phyloP scores from a whole-genome alignment of 176 grass and related monocot species.

The Leersia perrieri region DNA sequence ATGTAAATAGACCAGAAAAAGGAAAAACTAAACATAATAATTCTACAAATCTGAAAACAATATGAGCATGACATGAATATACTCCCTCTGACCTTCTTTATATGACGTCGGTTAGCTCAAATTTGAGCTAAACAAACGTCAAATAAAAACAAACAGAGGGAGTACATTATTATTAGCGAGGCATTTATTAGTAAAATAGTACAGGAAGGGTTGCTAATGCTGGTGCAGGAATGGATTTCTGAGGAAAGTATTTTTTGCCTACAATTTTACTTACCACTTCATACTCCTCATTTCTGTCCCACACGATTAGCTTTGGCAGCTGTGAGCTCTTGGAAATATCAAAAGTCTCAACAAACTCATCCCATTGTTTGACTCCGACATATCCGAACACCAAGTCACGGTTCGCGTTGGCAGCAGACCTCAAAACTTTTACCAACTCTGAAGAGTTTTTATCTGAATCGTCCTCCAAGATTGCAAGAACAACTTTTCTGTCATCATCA shows the following conservation, averaged over 20 bases:
- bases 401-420: conserved; percentile 84
- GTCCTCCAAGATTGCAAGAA: conserved; percentile 83
- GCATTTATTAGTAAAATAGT: background rate
- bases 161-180: background rate
- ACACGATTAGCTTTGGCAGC: conserved; percentile 85
- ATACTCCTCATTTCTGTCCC: conserved; percentile 95
- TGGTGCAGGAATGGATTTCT: background rate
- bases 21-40: background rate
- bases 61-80: conserved; percentile 4
- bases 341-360: conserved; percentile 86
- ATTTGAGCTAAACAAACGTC: no score
- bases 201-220: background rate
- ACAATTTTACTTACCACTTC: conserved; percentile 58
- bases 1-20: background rate
- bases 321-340: conserved; percentile 71
- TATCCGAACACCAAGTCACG: conserved; percentile 91
- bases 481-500: conserved; percentile 82
- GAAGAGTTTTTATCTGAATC: conserved; percentile 67
- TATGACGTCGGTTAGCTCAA: no score
- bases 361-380: conserved; percentile 89
- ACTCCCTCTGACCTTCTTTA: no score
- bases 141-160: no score
- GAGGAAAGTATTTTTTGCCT: background rate
- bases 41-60: background rate
- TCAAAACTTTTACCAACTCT: conserved; percentile 72